These are phyloP conservation scores for Malassezia yamatoensis DNA, from an alignment of 1,284 basidiomycete genomes.

Conservation along the genomic window DNA sequence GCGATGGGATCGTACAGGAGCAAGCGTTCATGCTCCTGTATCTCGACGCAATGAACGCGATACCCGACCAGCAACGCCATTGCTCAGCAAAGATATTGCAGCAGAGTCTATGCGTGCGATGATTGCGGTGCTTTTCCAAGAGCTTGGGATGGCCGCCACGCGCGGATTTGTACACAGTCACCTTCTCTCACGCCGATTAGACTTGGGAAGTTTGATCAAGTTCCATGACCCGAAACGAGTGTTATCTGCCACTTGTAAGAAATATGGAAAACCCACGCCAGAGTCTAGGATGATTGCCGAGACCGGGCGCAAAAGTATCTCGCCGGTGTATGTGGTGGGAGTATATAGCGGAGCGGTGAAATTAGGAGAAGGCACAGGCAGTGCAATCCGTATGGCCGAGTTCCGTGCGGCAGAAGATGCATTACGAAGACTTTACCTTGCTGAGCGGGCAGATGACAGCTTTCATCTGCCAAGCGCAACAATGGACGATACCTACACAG, in stretches of 20 bases:
- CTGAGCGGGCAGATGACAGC: slow-evolving; percentile 55
- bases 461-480: slow-evolving; percentile 47
- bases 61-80: slow-evolving; percentile 38
- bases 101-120: slow-evolving; percentile 52
- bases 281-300: slow-evolving; percentile 68
- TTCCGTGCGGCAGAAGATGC: slow-evolving; percentile 79
- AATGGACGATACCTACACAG: slow-evolving; percentile 21
- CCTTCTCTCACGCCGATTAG: slow-evolving; percentile 49
- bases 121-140: slow-evolving; percentile 54
- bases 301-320: slow-evolving; percentile 75
- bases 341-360: slow-evolving; percentile 73
- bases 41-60: neutral
- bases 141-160: slow-evolving; percentile 48
- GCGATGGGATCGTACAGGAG: slow-evolving; percentile 51
- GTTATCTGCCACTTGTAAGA: slow-evolving; percentile 42
- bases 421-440: slow-evolving; percentile 65
- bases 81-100: slow-evolving; percentile 33
- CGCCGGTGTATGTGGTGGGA: slow-evolving; percentile 84
- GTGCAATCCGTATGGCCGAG: slow-evolving; percentile 86
- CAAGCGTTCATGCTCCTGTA: neutral
- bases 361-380: slow-evolving; percentile 89
- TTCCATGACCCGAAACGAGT: slow-evolving; percentile 54
- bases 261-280: slow-evolving; percentile 39
- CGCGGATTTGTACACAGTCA: slow-evolving; percentile 28
- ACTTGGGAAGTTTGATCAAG: slow-evolving; percentile 68